These are phyloP conservation scores for Strobilomyces echinocephalus DNA, from an alignment of 768 basidiomycete genomes.

Conservation along the genomic window DNA sequence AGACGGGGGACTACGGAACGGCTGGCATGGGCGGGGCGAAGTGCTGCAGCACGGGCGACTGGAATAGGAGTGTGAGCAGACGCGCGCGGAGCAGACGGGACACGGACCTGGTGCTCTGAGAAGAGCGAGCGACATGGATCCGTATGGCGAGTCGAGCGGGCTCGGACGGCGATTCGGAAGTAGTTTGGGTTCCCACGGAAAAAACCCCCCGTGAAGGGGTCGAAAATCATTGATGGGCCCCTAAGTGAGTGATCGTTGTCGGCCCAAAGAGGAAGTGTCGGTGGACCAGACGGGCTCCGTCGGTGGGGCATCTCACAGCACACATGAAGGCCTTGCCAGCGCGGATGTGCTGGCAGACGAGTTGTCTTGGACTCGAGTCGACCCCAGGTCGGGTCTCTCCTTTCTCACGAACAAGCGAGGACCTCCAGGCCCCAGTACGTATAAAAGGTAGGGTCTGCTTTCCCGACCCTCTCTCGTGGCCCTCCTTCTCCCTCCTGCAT, in stretches of 20 bases:
- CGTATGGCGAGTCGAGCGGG: not conserved
- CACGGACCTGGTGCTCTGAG: conserved; percentile 34
- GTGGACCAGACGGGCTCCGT: not conserved
- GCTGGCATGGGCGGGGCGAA: conserved; percentile 42
- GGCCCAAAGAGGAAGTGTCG: not conserved
- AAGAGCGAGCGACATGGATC: conserved; percentile 41
- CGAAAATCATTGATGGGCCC: not conserved
- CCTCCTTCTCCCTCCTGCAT: conserved; percentile 8
- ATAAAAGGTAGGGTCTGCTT: conserved; percentile 18
- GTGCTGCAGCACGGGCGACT: conserved; percentile 36
- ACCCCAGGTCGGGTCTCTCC: not conserved
- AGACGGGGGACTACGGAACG: conserved; percentile 44
- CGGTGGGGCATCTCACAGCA: too few species aligned
- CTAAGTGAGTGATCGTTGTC: conserved; percentile 2
- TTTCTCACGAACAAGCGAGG: conserved; percentile 30
- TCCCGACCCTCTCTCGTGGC: conserved; percentile 4
- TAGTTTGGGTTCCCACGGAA: conserved; percentile 3
- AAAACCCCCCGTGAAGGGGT: conserved; percentile 15
- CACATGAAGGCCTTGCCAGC: not conserved
- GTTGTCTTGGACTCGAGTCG: not conserved
- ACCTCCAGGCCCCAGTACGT: conserved; percentile 19
- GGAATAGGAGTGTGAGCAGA: conserved; percentile 17
- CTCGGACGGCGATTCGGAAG: not conserved
- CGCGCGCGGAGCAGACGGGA: conserved; percentile 29
- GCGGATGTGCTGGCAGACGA: not conserved